These are phyloP conservation scores for Bretschneidera sinensis DNA, from an alignment of 345 rosid species.

Conservation along the genomic window DNA sequence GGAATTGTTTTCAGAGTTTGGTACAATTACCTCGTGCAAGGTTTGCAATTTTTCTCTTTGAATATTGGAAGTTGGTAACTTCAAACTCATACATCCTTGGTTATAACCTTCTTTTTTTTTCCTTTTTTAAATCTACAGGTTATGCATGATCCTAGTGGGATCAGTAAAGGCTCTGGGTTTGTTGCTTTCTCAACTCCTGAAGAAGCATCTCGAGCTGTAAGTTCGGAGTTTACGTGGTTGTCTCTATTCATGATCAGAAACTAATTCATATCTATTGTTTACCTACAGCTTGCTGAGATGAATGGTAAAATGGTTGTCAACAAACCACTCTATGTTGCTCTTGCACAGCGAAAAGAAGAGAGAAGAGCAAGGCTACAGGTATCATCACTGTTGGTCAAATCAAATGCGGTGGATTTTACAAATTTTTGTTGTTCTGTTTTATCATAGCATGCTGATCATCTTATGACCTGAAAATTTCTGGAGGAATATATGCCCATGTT, in stretches of 20 bases:
- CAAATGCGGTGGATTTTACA: no score
- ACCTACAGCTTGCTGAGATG: conserved; percentile 58
- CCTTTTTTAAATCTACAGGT: conserved; percentile 42
- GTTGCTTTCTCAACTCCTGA: conserved; percentile 88
- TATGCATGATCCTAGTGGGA: conserved; percentile 83
- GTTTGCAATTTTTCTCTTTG: conserved; percentile 28
- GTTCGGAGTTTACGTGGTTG: conserved; percentile 15
- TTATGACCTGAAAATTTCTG: no score
- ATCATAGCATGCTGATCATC: not conserved
- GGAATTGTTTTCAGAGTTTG: conserved; percentile 73
- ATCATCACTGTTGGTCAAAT: no score
- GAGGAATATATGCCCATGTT: no score
- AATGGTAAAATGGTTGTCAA: conserved; percentile 57
- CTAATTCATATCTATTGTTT: not conserved
- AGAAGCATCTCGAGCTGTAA: conserved; percentile 90
- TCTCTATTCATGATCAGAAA: not conserved
- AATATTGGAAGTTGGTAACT: not conserved
- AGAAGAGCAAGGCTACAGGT: conserved; percentile 81
- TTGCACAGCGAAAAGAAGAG: conserved; percentile 74
- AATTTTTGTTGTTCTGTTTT: not conserved
- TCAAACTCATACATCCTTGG: not conserved
- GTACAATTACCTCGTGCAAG: conserved; percentile 87
- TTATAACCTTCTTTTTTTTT: not conserved
- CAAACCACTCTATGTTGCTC: conserved; percentile 77
- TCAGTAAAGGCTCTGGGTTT: conserved; percentile 92